Conservation (phyloP, 2,329 filamentous ascomycete genomes). For the Penicillium janthinellum region DNA sequence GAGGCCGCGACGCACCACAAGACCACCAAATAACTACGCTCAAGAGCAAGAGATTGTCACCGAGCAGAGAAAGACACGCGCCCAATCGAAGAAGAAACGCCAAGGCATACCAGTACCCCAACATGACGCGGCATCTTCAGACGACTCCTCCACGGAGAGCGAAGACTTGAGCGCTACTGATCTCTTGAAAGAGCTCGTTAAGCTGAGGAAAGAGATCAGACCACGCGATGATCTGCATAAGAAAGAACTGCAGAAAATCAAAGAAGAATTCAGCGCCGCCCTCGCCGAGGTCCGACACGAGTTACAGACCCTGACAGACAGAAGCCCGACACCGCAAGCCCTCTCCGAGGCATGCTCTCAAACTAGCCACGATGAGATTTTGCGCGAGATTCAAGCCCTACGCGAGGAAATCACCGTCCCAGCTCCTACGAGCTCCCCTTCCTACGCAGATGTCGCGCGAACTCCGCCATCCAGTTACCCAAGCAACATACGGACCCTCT, state of each 20-base stretch:
- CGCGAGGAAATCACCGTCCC: conserved; percentile 14
- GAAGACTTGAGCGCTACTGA: no score
- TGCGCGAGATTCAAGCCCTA: conserved; percentile 26
- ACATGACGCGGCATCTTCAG: conserved; percentile 18
- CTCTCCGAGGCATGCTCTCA: conserved; percentile 10
- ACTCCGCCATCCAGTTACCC: conserved; percentile 19
- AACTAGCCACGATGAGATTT: conserved; percentile 22
- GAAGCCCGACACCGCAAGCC: conserved; percentile 17
- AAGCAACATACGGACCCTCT: no score
- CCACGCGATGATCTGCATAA: conserved; percentile 22
- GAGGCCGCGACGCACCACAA: conserved; percentile 25
- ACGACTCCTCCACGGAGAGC: conserved; percentile 18
- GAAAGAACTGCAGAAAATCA: conserved; percentile 24
- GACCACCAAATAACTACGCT: conserved; percentile 20
- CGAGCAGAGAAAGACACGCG: conserved; percentile 18
- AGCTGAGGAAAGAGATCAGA: conserved; percentile 21
- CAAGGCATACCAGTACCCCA: no score
- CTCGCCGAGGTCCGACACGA: conserved; percentile 21
- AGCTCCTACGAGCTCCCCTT: conserved; percentile 12
- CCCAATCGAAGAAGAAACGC: conserved; percentile 22
- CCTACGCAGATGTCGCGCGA: conserved; percentile 23
- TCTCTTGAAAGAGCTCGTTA: conserved; percentile 24
- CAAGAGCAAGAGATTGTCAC: conserved; percentile 23
- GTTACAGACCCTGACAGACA: conserved; percentile 18
- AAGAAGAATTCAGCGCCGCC: conserved; percentile 22